Base-by-base conservation (phyloP, 2,329 filamentous ascomycete genomes). In the Graphiopsis chlorocephala region DNA sequence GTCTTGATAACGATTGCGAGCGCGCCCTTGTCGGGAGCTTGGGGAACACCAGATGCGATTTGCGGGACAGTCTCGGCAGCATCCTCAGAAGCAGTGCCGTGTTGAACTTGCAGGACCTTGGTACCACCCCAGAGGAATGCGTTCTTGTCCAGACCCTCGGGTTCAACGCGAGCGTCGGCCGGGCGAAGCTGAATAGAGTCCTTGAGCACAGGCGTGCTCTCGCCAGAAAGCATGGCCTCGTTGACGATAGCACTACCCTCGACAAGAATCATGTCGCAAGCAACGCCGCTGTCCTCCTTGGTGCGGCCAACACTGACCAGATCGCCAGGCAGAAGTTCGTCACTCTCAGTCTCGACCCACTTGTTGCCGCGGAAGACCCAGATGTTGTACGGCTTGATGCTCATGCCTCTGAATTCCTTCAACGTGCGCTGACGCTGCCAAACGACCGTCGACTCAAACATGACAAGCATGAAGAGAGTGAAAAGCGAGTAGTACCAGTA, bases 401-500 rank as follows among this genome's bases (percentile, higher is more conserved):
- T 96, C 96, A 99, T 99, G 71, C 94, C 93, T 58, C 95, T 92
- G 82, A 99, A 99, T 79, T 99, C 95, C 75, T 86, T 96, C 70
- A 99, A 81, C 1, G 96, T 99, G 71, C 94, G 87, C 85, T 99
- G 95, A 67, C 95, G 89, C 81, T 99, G 95, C 96, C 95, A 99
- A 17, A 99, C 96, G 42, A 99, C 96, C 2, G 95, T 99, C 78
- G 93, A 97, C 82, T 99, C 95, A 72, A 99, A 99, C 65, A 88
- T 89, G 70, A 99, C 92, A 64, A 99, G 87, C 96, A 99, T 99
- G 82, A 98, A 93, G 25, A 99, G 88, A 0, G 96, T 99, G 79
- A 99, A 99, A 23, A 99, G 86, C 67, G 95, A 98, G 81, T 99
- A 99, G 83, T 99, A 99, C 95, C 96, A 99, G 81, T 98, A 99